These are phyloP conservation scores for Eimeria mitis DNA, from an alignment of 169 alveolate species.

Conservation along the genomic window DNA sequence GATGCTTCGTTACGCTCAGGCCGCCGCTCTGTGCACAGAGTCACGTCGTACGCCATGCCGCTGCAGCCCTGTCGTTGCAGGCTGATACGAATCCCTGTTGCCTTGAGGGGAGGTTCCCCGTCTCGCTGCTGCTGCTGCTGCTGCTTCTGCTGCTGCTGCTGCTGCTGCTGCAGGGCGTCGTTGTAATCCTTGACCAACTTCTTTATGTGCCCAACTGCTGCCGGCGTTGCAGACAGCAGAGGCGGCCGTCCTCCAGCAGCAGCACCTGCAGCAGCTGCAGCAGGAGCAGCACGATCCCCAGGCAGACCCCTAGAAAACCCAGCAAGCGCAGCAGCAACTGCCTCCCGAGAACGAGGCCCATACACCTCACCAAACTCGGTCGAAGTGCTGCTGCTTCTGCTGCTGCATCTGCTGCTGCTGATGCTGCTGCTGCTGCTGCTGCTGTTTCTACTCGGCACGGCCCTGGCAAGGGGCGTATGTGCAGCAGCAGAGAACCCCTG, in stretches of 20 bases:
- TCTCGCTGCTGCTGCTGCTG: constrained; percentile 7
- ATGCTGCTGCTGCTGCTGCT: not conserved
- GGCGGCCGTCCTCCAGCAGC: constrained; percentile 45
- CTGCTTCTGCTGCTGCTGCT: constrained; percentile 12
- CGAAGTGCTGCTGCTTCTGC: constrained; percentile 18
- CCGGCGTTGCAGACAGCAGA: constrained; percentile 69
- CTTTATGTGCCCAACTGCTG: constrained; percentile 60
- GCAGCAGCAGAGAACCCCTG: not conserved
- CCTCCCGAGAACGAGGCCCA: constrained; percentile 9
- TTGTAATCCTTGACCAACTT: constrained; percentile 56
- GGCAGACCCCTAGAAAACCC: not conserved
- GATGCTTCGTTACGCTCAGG: not conserved
- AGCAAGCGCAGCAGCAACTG: not conserved
- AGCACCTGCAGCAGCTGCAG: not conserved
- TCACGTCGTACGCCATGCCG: constrained; percentile 82
- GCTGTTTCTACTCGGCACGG: not conserved
- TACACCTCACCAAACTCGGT: constrained; percentile 41
- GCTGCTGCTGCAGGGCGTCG: constrained; percentile 13
- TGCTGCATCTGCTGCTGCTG: constrained; percentile 1
- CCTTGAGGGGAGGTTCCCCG: constrained; percentile 8
- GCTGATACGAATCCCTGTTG: constrained; percentile 78
- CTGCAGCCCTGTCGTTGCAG: constrained; percentile 82
- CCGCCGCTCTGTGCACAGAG: constrained; percentile 56
- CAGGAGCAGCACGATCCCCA: not conserved
- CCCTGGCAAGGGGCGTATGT: not conserved